A percentile compares a stretch with the other conserved stretches of the same genome.
Evolutionary conservation across 2,329 filamentous ascomycete genomes (phyloP).

Genomic region (Sarocladium kiliense): DNA sequence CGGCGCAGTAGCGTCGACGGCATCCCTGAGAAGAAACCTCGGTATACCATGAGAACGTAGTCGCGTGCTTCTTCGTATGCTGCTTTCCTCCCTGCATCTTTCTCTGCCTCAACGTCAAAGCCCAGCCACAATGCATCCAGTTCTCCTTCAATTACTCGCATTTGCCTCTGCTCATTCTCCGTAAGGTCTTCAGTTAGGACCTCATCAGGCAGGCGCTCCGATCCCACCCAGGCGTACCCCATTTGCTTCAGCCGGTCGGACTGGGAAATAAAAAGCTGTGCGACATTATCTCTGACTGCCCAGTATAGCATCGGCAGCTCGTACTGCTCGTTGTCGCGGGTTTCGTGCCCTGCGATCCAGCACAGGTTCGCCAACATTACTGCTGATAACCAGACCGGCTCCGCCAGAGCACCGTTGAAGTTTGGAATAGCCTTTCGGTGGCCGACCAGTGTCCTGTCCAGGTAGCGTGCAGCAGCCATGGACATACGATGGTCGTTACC

Average conservation of each 20-base stretch:
- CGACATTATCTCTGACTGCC: not conserved
- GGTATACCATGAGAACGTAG: not conserved
- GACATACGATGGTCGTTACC: too few relatives aligned
- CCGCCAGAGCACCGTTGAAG: too few relatives aligned
- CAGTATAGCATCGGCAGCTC: not conserved
- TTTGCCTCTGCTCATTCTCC: not conserved
- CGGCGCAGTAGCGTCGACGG: not conserved
- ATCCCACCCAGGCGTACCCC: not conserved
- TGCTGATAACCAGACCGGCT: too few relatives aligned
- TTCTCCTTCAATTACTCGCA: not conserved
- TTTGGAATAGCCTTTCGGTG: too few relatives aligned
- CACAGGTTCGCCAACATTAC: too few relatives aligned
- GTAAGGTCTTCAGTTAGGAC: not conserved
- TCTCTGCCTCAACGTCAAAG: not conserved
- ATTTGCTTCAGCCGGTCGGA: not conserved
- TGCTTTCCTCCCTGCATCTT: not conserved
- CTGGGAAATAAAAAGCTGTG: not conserved
- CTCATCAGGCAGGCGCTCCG: not conserved
- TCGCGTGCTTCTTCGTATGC: not conserved
- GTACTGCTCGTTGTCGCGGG: too few relatives aligned
- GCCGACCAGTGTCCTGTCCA: too few relatives aligned
- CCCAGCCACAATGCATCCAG: not conserved
- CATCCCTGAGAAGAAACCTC: not conserved
- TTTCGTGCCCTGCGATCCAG: too few relatives aligned
- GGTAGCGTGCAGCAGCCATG: too few relatives aligned